Percentiles rank a stretch among this genome's conserved stretches.
Evolutionary conservation across 257 asterid genomes (phyloP).

Genomic region (Euphrasia confusa): DNA sequence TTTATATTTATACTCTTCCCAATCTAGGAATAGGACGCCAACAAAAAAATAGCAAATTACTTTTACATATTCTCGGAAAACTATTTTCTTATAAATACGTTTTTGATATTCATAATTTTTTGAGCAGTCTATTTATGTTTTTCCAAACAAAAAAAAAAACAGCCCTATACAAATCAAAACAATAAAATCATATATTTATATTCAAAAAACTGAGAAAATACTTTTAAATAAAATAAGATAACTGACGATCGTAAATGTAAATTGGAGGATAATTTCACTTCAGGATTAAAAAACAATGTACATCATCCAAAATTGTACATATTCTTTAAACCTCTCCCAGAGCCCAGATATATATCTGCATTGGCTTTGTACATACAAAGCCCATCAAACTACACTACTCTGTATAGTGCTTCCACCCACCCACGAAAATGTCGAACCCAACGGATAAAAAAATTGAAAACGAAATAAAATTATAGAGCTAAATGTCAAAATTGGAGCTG

Average conservation of each 20-base stretch:
- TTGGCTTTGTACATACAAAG: conserved; percentile 27
- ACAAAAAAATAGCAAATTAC: too few relatives aligned
- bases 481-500: conserved; percentile 48
- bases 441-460: conserved; percentile 24
- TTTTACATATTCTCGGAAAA: too few relatives aligned
- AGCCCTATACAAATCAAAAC: too few relatives aligned
- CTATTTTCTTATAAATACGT: too few relatives aligned
- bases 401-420: conserved; percentile 21
- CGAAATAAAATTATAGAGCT: conserved; percentile 20
- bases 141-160: too few relatives aligned
- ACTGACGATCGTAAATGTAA: not conserved
- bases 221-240: too few relatives aligned
- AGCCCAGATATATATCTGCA: conserved; percentile 26
- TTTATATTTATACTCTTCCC: too few relatives aligned
- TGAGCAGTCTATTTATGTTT: too few relatives aligned
- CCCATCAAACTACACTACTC: conserved; percentile 30
- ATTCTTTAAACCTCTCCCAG: conserved; percentile 14
- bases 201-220: too few relatives aligned
- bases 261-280: conserved; percentile 18
- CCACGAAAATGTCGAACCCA: conserved; percentile 21
- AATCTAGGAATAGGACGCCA: too few relatives aligned
- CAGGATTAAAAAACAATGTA: conserved; percentile 38
- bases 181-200: too few relatives aligned
- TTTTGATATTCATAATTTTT: too few relatives aligned
- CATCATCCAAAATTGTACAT: conserved; percentile 54